Base-by-base conservation (phyloP, 225 moss, liverwort and hornwort species). In the Marchantia paleacea region DNA sequence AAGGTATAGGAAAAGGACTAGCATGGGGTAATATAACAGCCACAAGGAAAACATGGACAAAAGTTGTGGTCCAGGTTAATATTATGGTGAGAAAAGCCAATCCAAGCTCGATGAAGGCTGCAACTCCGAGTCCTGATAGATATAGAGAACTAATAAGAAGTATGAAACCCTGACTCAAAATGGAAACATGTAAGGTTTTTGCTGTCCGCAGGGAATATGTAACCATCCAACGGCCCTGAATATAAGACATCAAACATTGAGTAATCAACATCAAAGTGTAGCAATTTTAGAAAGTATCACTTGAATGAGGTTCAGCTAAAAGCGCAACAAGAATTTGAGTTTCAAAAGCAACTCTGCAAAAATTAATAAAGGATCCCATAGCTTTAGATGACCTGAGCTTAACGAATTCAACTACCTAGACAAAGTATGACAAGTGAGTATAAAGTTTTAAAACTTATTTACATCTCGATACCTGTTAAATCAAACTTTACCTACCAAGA, bases 11-110 rank as follows among this genome's bases (percentile, higher is more conserved):
- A 22, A 89, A 85, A 74, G 66, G 66, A 75, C 88, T 86, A 57
- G 92, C 55, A 50, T 69, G 72, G 55, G 95, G 95, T 81, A 99
- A 83, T 75, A 91, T 25, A 1, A 88, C 72, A 30, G 91, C 92
- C 73, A 94, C 89, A 79, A 89, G 49, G 80, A 92, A 80, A 61
- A 92, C 89, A 55, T 84, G 91, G 49, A 82, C 89, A 20, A 93
- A 79, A 26, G 99, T 69, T 74, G 86, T 87, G 61, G 84, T 82
- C 99, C 95, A 99, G 14, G 94, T 94, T 12, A 95, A 82, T 63
- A 85, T 84, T 51, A 95, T 71, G 20, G 91, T 75, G 63, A 99
- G 66, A 69, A 92, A 50, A 69, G 91, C 90, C 84, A 99, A 85
- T 48, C 85, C 52, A 51, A 92, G 77, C 64, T 92, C 89, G 54